A percentile compares a stretch with the other conserved stretches of the same genome.
Conservation (phyloP, 2,329 filamentous ascomycete genomes). For the Alternaria sp. region DNA sequence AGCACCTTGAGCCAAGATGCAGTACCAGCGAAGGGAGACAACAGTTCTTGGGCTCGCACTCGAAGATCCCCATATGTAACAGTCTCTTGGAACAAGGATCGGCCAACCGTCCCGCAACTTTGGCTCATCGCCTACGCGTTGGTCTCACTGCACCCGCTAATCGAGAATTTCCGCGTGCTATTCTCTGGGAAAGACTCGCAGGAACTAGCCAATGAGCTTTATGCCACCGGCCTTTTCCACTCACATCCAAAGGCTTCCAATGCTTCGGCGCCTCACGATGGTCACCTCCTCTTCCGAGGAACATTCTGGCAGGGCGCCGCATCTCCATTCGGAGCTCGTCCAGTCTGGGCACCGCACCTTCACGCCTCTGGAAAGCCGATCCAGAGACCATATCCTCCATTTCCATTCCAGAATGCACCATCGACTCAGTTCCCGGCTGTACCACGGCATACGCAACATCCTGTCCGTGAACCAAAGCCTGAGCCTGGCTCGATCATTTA, state of each 20-base stretch:
- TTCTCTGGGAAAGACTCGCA: conserved; percentile 51
- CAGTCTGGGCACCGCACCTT: conserved; percentile 51
- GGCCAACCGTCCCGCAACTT: conserved; percentile 57
- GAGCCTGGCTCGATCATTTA: conserved; percentile 75
- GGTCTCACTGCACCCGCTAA: conserved; percentile 54
- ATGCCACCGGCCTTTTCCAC: conserved; percentile 55
- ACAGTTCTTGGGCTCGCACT: conserved; percentile 56
- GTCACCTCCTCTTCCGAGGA: conserved; percentile 61
- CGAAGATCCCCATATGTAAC: conserved; percentile 55
- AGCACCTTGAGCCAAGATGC: conserved; percentile 34
- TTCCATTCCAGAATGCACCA: conserved; percentile 56
- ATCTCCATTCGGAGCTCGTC: conserved; percentile 53
- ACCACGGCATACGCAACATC: conserved; percentile 71
- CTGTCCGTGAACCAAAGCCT: conserved; percentile 76
- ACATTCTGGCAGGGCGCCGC: conserved; percentile 58
- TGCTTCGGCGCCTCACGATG: conserved; percentile 46
- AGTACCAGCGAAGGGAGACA: conserved; percentile 42
- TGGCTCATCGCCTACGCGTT: conserved; percentile 60
- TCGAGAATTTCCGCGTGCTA: conserved; percentile 57
- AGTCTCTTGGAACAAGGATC: conserved; percentile 53
- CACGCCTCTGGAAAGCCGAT: conserved; percentile 51
- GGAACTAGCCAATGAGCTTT: conserved; percentile 53
- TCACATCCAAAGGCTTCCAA: conserved; percentile 52
- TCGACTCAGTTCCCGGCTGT: conserved; percentile 59
- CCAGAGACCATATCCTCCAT: conserved; percentile 51